These are phyloP conservation scores for Globisporangium barbulae DNA, from an alignment of 352 stramenopile species.

Conservation along the genomic window DNA sequence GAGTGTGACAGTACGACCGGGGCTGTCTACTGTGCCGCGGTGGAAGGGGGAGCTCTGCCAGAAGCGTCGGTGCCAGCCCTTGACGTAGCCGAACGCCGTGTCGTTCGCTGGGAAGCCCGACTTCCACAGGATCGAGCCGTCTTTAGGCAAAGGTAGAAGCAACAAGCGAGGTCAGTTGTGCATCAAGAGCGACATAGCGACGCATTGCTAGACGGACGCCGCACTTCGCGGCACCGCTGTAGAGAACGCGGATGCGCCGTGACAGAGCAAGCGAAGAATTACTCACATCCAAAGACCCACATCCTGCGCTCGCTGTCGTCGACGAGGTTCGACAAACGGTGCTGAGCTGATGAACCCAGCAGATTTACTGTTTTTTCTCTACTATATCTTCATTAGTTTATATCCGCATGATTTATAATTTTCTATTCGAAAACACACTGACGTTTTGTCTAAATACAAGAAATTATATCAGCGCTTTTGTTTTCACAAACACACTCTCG, in stretches of 20 bases:
- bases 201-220: too few species aligned
- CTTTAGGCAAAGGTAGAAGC: neutral
- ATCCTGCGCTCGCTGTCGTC: conserved; percentile 23
- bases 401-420: too few species aligned
- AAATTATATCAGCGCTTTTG: too few species aligned
- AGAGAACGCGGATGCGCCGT: conserved; percentile 49
- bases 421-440: too few species aligned
- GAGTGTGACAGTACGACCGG: conserved; percentile 85
- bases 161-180: conserved; percentile 18
- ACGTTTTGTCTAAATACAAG: too few species aligned
- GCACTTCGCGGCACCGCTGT: neutral
- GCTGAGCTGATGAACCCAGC: too few species aligned
- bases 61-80: conserved; percentile 86
- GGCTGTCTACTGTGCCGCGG: conserved; percentile 67
- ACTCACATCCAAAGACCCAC: conserved; percentile 87
- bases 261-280: conserved; percentile 57
- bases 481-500: too few species aligned
- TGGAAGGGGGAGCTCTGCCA: conserved; percentile 89
- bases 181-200: neutral
- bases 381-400: too few species aligned
- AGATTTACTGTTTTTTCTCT: too few species aligned
- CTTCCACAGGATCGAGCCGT: conserved; percentile 34
- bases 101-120: conserved; percentile 29
- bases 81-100: conserved; percentile 46
- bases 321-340: too few species aligned